Evolutionary conservation across 116 monocot species (phyloP).

Genomic region (Posidonia oceanica): DNA sequence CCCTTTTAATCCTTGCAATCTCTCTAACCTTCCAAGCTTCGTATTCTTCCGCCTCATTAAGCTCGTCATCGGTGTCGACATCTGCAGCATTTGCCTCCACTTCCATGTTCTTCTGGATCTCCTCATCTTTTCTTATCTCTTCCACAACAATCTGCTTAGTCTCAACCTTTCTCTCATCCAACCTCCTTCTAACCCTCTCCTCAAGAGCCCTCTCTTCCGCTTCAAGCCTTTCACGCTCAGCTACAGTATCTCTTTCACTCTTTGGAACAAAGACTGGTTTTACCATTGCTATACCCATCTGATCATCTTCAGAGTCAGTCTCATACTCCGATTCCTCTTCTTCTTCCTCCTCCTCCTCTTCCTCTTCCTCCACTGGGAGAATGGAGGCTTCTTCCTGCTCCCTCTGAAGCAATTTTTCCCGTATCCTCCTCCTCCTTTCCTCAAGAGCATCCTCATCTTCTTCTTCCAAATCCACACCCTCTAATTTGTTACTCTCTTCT

Average conservation of each 20-base stretch:
- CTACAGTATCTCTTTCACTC: constrained; percentile 80
- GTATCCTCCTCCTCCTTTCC: constrained; percentile 63
- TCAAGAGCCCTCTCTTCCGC: constrained; percentile 69
- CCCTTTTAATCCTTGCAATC: constrained; percentile 91
- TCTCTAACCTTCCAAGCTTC: constrained; percentile 92
- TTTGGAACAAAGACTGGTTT: constrained; percentile 88
- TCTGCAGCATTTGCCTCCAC: constrained; percentile 53
- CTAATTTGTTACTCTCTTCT: constrained; percentile 50
- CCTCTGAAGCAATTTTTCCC: constrained; percentile 49
- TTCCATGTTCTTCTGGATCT: constrained; percentile 69
- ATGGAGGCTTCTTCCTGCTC: constrained; percentile 64
- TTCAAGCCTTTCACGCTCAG: constrained; percentile 81
- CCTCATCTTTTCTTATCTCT: constrained; percentile 81
- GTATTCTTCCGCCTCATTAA: constrained; percentile 93
- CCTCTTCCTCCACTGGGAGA: constrained; percentile 38
- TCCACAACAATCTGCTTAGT: constrained; percentile 90
- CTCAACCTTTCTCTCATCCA: constrained; percentile 71
- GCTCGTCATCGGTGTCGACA: constrained; percentile 87
- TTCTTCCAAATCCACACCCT: constrained; percentile 44
- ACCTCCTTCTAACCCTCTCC: constrained; percentile 58
- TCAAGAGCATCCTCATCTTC: constrained; percentile 85
- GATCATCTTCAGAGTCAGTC: constrained; percentile 89
- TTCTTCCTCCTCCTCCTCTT: constrained; percentile 53
- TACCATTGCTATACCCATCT: constrained; percentile 64
- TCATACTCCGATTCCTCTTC: constrained; percentile 65